A percentile compares a stretch with the other conserved stretches of the same genome.
These are phyloP conservation scores for Sarocladium strictum DNA, from an alignment of 2,329 filamentous ascomycete species.

Conservation along the genomic window DNA sequence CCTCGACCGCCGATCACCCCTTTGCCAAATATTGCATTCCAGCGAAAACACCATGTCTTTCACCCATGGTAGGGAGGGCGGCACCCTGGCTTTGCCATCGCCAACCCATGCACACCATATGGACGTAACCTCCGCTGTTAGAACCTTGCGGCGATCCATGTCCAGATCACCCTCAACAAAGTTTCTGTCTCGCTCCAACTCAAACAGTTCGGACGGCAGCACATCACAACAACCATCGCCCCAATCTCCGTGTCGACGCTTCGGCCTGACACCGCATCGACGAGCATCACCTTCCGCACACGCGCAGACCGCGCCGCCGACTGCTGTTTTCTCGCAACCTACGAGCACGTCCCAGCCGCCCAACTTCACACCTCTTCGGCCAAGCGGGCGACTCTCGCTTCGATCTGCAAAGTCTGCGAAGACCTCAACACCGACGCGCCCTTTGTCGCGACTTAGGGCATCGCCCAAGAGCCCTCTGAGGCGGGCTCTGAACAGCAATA, in stretches of 20 bases:
- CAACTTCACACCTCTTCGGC: conserved; percentile 58
- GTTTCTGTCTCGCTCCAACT: conserved; percentile 54
- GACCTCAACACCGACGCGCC: conserved; percentile 45
- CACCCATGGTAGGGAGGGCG: conserved; percentile 52
- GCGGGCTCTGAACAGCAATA: conserved; percentile 64
- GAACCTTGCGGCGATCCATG: conserved; percentile 78
- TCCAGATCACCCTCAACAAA: conserved; percentile 86
- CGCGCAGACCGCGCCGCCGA: conserved; percentile 29
- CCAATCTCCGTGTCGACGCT: conserved; percentile 46
- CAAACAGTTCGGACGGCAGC: conserved; percentile 43
- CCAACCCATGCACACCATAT: conserved; percentile 78
- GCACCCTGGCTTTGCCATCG: conserved; percentile 80
- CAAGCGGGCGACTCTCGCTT: conserved; percentile 60
- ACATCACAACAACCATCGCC: conserved; percentile 28
- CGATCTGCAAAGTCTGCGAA: conserved; percentile 57
- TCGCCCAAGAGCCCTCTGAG: conserved; percentile 79
- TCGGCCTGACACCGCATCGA: conserved; percentile 29
- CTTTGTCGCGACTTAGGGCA: conserved; percentile 56
- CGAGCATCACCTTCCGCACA: conserved; percentile 24
- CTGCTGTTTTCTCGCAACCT: conserved; percentile 20
- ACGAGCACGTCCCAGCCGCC: conserved; percentile 35
- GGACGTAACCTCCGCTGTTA: conserved; percentile 74
- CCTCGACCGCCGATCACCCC: conserved; percentile 22
- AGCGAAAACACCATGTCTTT: conserved; percentile 46
- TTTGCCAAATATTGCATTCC: conserved; percentile 20